Percentiles rank a stretch among this genome's conserved stretches.
Evolutionary conservation across 2,329 filamentous ascomycete species (phyloP).

Genomic region (Colletotrichum spaethianum): DNA sequence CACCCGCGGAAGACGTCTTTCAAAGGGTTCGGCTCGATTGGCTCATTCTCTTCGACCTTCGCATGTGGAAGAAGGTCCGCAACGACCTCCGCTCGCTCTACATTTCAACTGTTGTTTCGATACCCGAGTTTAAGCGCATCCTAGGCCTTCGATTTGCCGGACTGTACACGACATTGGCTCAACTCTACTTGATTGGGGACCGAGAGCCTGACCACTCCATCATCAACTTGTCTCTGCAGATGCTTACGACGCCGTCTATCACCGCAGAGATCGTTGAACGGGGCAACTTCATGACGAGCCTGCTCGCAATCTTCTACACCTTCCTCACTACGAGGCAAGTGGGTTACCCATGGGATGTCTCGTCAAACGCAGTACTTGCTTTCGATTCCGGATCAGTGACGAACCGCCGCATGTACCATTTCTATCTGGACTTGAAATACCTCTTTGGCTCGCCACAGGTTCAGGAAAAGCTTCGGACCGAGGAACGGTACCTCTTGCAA

Average conservation of each 20-base stretch:
- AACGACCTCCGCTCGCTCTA: slow-evolving; percentile 93
- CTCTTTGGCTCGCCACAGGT: slow-evolving; percentile 91
- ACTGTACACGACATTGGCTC: slow-evolving; percentile 92
- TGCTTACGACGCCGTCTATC: slow-evolving; percentile 96
- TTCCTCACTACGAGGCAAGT: slow-evolving; percentile 97
- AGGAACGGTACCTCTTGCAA: slow-evolving; percentile 91
- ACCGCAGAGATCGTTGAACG: slow-evolving; percentile 95
- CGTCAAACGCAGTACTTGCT: slow-evolving; percentile 86
- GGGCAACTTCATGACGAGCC: slow-evolving; percentile 94
- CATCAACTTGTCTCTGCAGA: slow-evolving; percentile 96
- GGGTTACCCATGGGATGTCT: slow-evolving; percentile 91
- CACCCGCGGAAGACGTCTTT: slow-evolving; percentile 88
- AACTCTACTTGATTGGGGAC: slow-evolving; percentile 95
- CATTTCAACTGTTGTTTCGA: slow-evolving; percentile 95
- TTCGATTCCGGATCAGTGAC: slow-evolving; percentile 96
- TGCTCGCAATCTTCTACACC: slow-evolving; percentile 97
- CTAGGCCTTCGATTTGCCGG: slow-evolving; percentile 94
- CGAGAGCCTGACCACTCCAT: slow-evolving; percentile 98
- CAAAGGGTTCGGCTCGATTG: slow-evolving; percentile 92
- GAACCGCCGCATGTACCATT: slow-evolving; percentile 96
- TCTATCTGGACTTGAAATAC: slow-evolving; percentile 95
- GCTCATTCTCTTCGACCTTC: slow-evolving; percentile 92
- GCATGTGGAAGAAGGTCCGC: slow-evolving; percentile 96
- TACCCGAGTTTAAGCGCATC: slow-evolving; percentile 96
- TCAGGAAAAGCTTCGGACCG: slow-evolving; percentile 84